Evolutionary conservation across 495 filamentous ascomycete genomes (phyloP).

Genomic region (Hyaloscypha hepaticicola): DNA sequence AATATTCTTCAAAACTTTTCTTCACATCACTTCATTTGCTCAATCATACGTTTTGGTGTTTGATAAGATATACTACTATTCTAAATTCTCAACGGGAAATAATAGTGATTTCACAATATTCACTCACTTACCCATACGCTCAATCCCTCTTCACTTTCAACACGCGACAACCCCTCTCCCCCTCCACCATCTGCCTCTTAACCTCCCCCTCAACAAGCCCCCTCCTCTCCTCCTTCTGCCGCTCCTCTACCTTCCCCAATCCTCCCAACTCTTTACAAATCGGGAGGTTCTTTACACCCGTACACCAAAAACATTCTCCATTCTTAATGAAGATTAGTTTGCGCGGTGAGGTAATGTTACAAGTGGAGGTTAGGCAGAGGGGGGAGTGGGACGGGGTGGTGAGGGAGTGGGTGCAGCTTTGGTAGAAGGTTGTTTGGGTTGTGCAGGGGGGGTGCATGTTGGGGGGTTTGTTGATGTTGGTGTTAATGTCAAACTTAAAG

Average conservation of each 20-base stretch:
- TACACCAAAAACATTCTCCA: background rate
- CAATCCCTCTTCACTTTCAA: background rate
- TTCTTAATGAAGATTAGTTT: too few species aligned
- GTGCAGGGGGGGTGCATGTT: background rate
- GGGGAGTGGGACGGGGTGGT: background rate
- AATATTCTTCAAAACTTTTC: background rate
- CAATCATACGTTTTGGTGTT: too few species aligned
- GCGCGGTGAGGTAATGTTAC: background rate
- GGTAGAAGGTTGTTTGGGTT: background rate
- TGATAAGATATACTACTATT: too few species aligned
- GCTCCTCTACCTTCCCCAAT: background rate
- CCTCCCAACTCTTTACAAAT: too few species aligned
- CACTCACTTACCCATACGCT: background rate
- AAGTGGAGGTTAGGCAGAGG: background rate
- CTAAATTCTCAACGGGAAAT: too few species aligned
- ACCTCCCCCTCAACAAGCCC: background rate
- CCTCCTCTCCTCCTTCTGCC: background rate
- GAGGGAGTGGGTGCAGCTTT: background rate
- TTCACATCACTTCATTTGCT: too few species aligned
- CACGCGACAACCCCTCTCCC: background rate
- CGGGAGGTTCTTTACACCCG: background rate
- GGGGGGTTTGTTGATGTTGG: background rate
- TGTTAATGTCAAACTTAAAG: background rate
- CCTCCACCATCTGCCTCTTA: background rate
- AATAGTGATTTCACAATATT: too few species aligned